These are phyloP conservation scores for Leccinum subtestaceum DNA, from an alignment of 768 basidiomycete genomes.

Conservation along the genomic window DNA sequence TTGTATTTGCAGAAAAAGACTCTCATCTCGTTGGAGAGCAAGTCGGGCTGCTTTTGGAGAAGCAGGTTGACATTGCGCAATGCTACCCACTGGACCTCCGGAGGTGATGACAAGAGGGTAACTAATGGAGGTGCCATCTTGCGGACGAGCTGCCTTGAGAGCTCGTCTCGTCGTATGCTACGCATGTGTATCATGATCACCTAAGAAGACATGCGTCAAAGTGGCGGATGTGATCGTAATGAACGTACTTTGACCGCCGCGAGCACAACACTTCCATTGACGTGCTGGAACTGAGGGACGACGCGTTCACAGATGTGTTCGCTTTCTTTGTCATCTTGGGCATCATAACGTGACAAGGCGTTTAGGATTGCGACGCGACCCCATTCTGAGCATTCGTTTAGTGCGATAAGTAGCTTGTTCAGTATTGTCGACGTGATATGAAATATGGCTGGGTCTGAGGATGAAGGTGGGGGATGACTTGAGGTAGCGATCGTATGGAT, in stretches of 20 bases:
- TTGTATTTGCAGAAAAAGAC: conserved; percentile 99
- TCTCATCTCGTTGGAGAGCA: conserved; percentile 93
- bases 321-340: conserved; percentile 88
- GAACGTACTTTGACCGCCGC: conserved; percentile 83
- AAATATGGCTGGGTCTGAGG: conserved; percentile 69
- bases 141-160: conserved; percentile 78
- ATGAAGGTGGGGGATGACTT: conserved; percentile 45
- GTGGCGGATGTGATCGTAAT: not conserved
- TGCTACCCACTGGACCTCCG: conserved; percentile 98
- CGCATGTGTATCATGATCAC: conserved; percentile 98
- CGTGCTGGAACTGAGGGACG: conserved; percentile 97
- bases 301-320: conserved; percentile 99
- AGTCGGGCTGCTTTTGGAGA: conserved; percentile 87
- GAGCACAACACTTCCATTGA: conserved; percentile 93
- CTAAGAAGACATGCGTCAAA: conserved; percentile 36
- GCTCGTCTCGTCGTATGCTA: conserved; percentile 73
- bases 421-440: conserved; percentile 79
- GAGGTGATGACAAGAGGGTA: conserved; percentile 92
- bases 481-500: conserved; percentile 75
- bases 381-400: conserved; percentile 99
- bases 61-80: conserved; percentile 95
- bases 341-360: conserved; percentile 78
- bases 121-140: conserved; percentile 99
- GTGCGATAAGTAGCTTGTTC: conserved; percentile 86
- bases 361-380: conserved; percentile 92